phyloP scores from a whole-genome alignment of 2,329 filamentous ascomycete species.

The Chrysosporium keratinophilum region DNA sequence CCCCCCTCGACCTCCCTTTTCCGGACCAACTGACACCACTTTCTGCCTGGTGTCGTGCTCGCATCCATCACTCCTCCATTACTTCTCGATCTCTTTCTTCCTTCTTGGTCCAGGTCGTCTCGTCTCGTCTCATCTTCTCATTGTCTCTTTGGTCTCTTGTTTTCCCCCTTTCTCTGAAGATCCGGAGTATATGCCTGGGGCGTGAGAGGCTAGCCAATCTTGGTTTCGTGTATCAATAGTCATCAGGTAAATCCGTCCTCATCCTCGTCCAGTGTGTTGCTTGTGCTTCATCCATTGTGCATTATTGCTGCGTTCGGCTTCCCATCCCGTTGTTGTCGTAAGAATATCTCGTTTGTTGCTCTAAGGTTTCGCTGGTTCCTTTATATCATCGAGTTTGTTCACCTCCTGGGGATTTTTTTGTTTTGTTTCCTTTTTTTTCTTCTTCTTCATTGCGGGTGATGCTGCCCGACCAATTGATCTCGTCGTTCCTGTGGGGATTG shows the following conservation, averaged over 20 bases:
- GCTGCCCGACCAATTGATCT: neutral
- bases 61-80: neutral
- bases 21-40: neutral
- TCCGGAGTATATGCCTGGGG: neutral
- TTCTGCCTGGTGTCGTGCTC: neutral
- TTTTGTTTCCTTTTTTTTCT: neutral
- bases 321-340: neutral
- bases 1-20: neutral
- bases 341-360: neutral
- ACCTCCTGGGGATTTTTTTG: no score
- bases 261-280: neutral
- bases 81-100: neutral
- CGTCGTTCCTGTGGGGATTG: neutral
- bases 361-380: neutral
- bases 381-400: neutral
- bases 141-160: neutral
- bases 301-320: neutral
- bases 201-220: slow-evolving; percentile 1
- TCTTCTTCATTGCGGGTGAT: neutral
- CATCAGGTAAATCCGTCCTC: neutral
- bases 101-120: neutral
- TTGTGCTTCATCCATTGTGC: neutral
- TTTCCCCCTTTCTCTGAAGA: neutral
- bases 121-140: neutral
- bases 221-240: slow-evolving; percentile 1